Conservation (phyloP, 2,329 filamentous ascomycete species). For the Botrytis fragariae region DNA sequence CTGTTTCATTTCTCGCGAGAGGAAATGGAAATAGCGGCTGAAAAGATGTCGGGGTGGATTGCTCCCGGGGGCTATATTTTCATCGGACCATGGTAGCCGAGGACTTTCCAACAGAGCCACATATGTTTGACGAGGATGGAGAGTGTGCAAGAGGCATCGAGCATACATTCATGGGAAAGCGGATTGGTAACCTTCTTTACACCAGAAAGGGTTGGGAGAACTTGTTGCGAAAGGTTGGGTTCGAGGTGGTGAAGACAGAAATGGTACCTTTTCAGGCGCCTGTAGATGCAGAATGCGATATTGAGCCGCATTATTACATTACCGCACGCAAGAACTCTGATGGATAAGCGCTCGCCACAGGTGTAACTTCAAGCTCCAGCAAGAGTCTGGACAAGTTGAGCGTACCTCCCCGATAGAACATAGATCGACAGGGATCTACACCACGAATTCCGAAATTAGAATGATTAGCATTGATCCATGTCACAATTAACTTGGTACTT, state of each 20-base stretch:
- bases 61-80: constrained; percentile 23
- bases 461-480: background rate
- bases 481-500: background rate
- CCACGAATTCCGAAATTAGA: background rate
- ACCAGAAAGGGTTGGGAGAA: constrained; percentile 5
- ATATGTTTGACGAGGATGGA: constrained; percentile 7
- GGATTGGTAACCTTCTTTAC: background rate
- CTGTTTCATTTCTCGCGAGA: constrained; percentile 22
- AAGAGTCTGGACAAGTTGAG: background rate
- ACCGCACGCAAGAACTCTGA: background rate
- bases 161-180: constrained; percentile 11
- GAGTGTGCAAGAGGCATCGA: constrained; percentile 7
- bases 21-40: constrained; percentile 18
- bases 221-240: background rate
- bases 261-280: background rate
- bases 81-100: constrained; percentile 23
- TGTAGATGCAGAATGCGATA: background rate
- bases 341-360: background rate
- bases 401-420: background rate
- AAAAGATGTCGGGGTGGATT: constrained; percentile 23
- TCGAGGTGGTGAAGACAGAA: constrained; percentile 10
- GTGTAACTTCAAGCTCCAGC: background rate
- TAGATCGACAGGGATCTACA: background rate
- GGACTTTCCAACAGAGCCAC: constrained; percentile 1
- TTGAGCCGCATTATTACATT: constrained; percentile 14